Base-by-base conservation (phyloP, 495 filamentous ascomycete genomes). In the Recurvomyces mirabilis region DNA sequence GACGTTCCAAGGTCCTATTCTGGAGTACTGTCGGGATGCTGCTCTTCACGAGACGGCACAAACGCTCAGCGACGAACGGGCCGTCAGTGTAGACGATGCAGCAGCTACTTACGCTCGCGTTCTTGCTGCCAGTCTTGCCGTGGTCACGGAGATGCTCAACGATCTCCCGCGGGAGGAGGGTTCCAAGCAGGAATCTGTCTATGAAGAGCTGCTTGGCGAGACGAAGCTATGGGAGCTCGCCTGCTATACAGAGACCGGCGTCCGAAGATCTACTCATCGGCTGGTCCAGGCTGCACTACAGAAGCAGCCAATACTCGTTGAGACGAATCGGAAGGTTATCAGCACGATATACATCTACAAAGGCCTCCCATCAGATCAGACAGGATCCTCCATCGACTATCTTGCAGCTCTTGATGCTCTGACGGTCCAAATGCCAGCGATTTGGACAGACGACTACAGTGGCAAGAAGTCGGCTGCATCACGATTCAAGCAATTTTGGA, bases 51-150 rank as follows among this genome's bases (percentile, higher is more conserved):
- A 99, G 62, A 86, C 79, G 2, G 62, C 77, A 2, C 67, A 77
- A 20, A 91, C 86, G 0, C 66, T 99, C 35, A 94, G 87, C 57
- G 93, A 96, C 59, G 81, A 88, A 60, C 73, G 87, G 40, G 84
- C 77, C 5, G 78, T 82, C 21, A 89, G 78, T 46, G 67, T 79
- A 10, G 88, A 95, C 52, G 91, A 99, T 55, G 75, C 83, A 0
- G 69, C 83, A 43, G 76, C 78, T 1, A 95, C 94, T 54, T 91
- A 93, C 62, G 70, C 75, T 22, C 72, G 91, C 43, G 85, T 93
- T 4, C 71, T 87, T 17, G 77, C 77, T 13, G 76, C 78, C 15
- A 75, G 72, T 51, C 55, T 84, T 18, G 67, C 70, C 6, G 61
- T 83, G 4, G 63, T 81, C 20, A 52, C 65, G 18, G 69, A 71